Conservation (phyloP, 2,329 filamentous ascomycete genomes). For the Curvularia sp. region DNA sequence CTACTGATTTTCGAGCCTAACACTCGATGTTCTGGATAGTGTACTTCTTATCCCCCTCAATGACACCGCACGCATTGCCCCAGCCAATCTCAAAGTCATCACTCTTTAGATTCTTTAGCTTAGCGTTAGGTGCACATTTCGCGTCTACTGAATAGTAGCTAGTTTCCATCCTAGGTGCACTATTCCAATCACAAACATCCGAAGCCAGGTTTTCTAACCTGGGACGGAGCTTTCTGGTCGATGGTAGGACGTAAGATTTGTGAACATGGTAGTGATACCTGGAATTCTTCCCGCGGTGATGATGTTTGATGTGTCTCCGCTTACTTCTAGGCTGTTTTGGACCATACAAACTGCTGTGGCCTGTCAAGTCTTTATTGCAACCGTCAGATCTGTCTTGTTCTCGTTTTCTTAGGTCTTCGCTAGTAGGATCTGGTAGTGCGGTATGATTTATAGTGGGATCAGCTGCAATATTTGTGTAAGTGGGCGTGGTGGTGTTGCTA, state of each 20-base stretch:
- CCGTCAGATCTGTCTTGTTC: not conserved
- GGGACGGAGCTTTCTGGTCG: not conserved
- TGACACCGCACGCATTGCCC: conserved; percentile 44
- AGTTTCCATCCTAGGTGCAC: conserved; percentile 53
- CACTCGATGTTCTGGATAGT: conserved; percentile 11
- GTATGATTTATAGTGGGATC: conserved; percentile 3
- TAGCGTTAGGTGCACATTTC: conserved; percentile 46
- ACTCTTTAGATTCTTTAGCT: conserved; percentile 27
- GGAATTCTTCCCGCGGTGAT: conserved; percentile 8
- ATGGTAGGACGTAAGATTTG: conserved; percentile 1
- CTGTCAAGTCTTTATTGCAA: not conserved
- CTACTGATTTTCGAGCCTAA: conserved; percentile 2
- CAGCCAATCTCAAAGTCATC: conserved; percentile 53
- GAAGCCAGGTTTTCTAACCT: conserved; percentile 1
- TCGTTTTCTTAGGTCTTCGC: not conserved
- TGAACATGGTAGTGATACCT: conserved; percentile 4
- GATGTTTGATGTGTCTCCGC: conserved; percentile 7
- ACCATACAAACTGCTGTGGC: not conserved
- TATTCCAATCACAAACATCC: conserved; percentile 43
- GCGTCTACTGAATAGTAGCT: conserved; percentile 50
- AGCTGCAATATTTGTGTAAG: conserved; percentile 4
- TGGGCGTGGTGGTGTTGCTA: conserved; percentile 11
- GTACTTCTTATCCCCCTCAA: conserved; percentile 38
- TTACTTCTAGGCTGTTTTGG: conserved; percentile 4
- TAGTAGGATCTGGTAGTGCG: conserved; percentile 5